phyloP scores from a whole-genome alignment of 129 eudicot genomes.

The Artemisia tridentata region DNA sequence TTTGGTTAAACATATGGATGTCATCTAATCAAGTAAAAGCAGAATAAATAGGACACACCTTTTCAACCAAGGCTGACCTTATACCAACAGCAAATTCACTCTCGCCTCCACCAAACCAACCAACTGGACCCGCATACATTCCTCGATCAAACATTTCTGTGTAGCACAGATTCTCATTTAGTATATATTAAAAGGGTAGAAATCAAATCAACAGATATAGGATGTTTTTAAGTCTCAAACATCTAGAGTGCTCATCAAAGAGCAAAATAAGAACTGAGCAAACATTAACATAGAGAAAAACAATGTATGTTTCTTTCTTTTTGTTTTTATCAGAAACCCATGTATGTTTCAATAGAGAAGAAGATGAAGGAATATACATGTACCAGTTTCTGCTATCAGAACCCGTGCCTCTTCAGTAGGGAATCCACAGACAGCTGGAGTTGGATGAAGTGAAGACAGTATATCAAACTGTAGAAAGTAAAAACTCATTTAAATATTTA shows the following conservation, averaged over 20 bases:
- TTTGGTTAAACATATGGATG: background rate
- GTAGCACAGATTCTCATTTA: slow-evolving; percentile 20
- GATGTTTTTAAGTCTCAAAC: background rate
- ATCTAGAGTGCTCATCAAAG: background rate
- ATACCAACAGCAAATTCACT: slow-evolving; percentile 98
- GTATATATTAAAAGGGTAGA: background rate
- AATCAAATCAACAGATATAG: background rate
- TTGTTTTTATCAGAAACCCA: background rate
- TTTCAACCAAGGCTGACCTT: slow-evolving; percentile 81
- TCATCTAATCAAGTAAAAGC: background rate
- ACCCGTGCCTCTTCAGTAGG: slow-evolving; percentile 86
- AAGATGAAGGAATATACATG: slow-evolving; percentile 31
- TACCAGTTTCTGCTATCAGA: slow-evolving; percentile 92
- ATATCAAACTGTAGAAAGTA: slow-evolving; percentile 62
- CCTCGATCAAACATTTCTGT: slow-evolving; percentile 95
- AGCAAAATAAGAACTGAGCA: background rate
- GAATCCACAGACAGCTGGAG: slow-evolving; percentile 97
- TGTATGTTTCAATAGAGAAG: slow-evolving; percentile 3
- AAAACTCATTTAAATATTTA: slow-evolving; percentile 12
- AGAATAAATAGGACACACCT: slow-evolving; percentile 30
- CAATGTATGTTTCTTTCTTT: too few relatives aligned
- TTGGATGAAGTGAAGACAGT: slow-evolving; percentile 92
- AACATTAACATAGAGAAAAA: background rate
- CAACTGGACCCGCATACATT: slow-evolving; percentile 99
- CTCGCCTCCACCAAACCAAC: slow-evolving; percentile 97